Evolutionary conservation across 2,329 filamentous ascomycete genomes (phyloP).

Genomic region (Penicillium sclerotiorum): DNA sequence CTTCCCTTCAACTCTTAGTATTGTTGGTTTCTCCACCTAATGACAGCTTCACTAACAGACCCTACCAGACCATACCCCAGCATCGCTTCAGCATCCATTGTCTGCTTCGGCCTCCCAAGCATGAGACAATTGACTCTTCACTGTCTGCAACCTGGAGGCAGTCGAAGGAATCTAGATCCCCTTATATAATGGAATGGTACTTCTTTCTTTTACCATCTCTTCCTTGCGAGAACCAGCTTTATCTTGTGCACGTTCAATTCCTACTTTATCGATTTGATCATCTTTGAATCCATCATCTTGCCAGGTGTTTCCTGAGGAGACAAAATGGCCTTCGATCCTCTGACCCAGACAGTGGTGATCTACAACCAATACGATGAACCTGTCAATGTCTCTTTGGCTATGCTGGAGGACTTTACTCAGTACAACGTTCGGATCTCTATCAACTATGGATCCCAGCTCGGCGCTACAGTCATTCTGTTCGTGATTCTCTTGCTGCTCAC

Average conservation of each 20-base stretch:
- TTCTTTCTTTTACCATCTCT: neutral
- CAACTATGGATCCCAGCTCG: conserved; percentile 72
- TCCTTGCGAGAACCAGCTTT: neutral
- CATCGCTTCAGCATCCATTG: conserved; percentile 21
- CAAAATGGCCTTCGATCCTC: conserved; percentile 17
- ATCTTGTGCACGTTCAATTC: neutral
- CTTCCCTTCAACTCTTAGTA: conserved; percentile 29
- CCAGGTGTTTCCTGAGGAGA: neutral
- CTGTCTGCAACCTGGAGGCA: neutral
- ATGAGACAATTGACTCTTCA: neutral
- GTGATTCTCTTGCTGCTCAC: conserved; percentile 69
- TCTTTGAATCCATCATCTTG: too few species aligned
- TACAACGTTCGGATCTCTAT: conserved; percentile 57
- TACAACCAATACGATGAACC: conserved; percentile 46
- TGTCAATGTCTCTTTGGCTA: conserved; percentile 44
- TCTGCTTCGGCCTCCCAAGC: conserved; percentile 28
- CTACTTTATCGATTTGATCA: too few species aligned
- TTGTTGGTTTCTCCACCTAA: conserved; percentile 24
- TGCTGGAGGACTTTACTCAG: conserved; percentile 50
- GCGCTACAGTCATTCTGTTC: conserved; percentile 67
- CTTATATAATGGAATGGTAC: neutral
- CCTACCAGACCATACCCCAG: too few species aligned
- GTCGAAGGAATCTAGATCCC: neutral
- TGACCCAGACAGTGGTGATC: conserved; percentile 51
- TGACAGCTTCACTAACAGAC: neutral